phyloP scores from a whole-genome alignment of 2,329 filamentous ascomycete genomes.

The Epichloe uncinata region DNA sequence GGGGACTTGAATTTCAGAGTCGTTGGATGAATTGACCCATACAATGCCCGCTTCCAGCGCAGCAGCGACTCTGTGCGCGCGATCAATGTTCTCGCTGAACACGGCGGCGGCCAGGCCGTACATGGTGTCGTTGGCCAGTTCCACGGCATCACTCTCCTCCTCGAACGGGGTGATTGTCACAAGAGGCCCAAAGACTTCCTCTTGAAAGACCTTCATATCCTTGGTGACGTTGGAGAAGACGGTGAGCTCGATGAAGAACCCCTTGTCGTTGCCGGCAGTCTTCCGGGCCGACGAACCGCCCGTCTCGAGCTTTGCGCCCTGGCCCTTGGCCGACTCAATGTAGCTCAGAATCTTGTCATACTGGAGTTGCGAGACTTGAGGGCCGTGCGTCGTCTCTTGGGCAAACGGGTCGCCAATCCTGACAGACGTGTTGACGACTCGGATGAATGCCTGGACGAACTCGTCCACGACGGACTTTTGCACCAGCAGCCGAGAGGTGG shows the following conservation, averaged over 20 bases:
- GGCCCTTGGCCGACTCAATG: slow-evolving; percentile 53
- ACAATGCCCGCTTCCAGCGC: slow-evolving; percentile 48
- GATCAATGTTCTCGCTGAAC: slow-evolving; percentile 45
- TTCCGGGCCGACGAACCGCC: slow-evolving; percentile 42
- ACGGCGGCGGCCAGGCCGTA: slow-evolving; percentile 50
- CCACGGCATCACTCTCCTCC: slow-evolving; percentile 28
- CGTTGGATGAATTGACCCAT: slow-evolving; percentile 36
- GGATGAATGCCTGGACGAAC: slow-evolving; percentile 50
- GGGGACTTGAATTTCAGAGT: slow-evolving; percentile 29
- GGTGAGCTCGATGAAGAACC: slow-evolving; percentile 33
- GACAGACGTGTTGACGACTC: slow-evolving; percentile 42
- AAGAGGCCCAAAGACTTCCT: slow-evolving; percentile 34
- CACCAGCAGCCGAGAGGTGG: slow-evolving; percentile 51
- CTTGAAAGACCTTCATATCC: slow-evolving; percentile 30
- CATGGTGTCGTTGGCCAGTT: slow-evolving; percentile 35
- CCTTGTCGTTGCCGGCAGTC: slow-evolving; percentile 23
- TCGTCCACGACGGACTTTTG: slow-evolving; percentile 47
- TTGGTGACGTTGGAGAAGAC: slow-evolving; percentile 29
- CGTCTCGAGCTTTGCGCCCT: slow-evolving; percentile 52
- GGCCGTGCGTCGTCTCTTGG: slow-evolving; percentile 58
- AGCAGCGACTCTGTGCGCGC: slow-evolving; percentile 34
- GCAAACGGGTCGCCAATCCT: slow-evolving; percentile 59
- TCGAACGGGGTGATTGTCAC: slow-evolving; percentile 28
- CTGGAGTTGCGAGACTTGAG: slow-evolving; percentile 58
- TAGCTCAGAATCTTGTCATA: slow-evolving; percentile 58